Evolutionary conservation across 192 early-diverging fungal species (phyloP).

Genomic region (Glomus cerebriforme): DNA sequence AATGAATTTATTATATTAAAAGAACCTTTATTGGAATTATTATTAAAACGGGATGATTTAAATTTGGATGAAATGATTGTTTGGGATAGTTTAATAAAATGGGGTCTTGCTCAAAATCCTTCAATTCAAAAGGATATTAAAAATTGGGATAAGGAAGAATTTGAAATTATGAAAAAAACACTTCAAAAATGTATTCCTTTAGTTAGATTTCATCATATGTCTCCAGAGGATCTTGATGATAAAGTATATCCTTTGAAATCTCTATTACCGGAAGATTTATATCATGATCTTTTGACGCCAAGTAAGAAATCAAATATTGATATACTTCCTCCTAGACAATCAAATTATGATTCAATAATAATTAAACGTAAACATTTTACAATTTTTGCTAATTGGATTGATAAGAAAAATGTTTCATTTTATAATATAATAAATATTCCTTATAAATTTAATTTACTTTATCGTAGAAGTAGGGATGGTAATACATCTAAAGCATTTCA

Average conservation of each 20-base stretch:
- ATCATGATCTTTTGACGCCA: background rate
- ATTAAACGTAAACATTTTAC: background rate
- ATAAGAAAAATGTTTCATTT: background rate
- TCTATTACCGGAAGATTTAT: background rate
- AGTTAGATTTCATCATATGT: background rate
- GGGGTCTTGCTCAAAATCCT: background rate
- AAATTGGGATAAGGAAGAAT: background rate
- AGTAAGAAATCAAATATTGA: background rate
- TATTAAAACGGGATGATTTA: background rate
- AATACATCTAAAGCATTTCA: background rate
- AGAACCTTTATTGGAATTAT: background rate
- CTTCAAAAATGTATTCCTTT: background rate
- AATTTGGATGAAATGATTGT: background rate
- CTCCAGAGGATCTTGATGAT: background rate
- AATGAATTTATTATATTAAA: background rate
- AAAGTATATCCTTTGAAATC: background rate
- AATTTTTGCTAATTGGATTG: background rate
- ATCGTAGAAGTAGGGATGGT: background rate
- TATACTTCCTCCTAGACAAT: background rate
- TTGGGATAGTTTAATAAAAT: background rate
- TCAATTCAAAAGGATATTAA: background rate
- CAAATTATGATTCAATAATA: conserved; percentile 13
- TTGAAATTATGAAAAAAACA: background rate
- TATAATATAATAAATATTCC: background rate
- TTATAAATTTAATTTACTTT: background rate